Evolutionary conservation across 2,329 filamentous ascomycete species (phyloP).

Genomic region (Beauveria scarabaeidicola): DNA sequence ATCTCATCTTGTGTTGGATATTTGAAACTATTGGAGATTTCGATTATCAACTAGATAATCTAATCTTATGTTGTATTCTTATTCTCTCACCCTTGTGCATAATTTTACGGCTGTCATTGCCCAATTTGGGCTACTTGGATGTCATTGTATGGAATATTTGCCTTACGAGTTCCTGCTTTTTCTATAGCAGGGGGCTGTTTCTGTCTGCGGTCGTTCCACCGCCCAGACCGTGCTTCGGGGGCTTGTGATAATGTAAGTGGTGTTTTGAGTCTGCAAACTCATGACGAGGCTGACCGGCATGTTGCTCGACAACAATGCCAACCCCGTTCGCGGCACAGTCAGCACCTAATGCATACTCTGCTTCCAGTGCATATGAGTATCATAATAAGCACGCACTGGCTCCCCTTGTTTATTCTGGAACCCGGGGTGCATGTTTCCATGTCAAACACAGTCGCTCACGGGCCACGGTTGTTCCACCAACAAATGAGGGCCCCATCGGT

Average conservation of each 20-base stretch:
- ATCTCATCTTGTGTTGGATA: too few species aligned
- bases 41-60: too few species aligned
- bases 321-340: background rate
- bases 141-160: too few species aligned
- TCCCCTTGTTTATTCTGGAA: background rate
- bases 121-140: too few species aligned
- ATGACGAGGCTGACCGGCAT: background rate
- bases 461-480: background rate
- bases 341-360: background rate
- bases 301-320: background rate
- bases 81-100: too few species aligned
- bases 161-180: too few species aligned
- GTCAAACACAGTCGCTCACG: background rate
- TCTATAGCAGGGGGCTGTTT: too few species aligned
- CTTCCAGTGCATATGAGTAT: background rate
- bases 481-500: background rate
- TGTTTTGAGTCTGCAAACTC: background rate
- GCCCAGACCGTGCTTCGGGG: background rate
- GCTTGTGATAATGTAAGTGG: too few species aligned
- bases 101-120: too few species aligned
- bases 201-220: background rate
- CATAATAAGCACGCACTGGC: background rate
- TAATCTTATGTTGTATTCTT: too few species aligned
- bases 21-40: too few species aligned
- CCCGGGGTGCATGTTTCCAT: background rate